Conservation (phyloP, 768 basidiomycete genomes). For the Exidia glandulosa region DNA sequence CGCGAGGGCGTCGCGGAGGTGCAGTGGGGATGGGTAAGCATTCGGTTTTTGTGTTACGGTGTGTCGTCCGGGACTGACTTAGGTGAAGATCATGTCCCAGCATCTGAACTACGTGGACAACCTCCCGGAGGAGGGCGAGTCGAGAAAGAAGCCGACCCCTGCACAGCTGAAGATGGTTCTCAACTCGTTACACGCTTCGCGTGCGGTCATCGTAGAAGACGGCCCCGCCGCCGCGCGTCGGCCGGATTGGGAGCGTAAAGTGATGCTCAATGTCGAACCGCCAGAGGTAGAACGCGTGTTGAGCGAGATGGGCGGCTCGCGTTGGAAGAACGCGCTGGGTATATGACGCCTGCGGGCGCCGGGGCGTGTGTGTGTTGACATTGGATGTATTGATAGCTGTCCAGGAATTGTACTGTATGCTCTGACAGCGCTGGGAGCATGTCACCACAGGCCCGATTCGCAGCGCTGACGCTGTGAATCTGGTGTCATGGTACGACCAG, state of each 20-base stretch:
- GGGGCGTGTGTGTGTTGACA: neutral
- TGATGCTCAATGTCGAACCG: constrained; percentile 76
- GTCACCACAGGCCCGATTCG: too few species aligned
- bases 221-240: constrained; percentile 40
- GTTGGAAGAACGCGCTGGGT: constrained; percentile 48
- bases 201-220: constrained; percentile 66
- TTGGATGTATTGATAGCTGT: neutral
- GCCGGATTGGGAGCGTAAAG: constrained; percentile 49
- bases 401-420: too few species aligned
- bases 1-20: constrained; percentile 83
- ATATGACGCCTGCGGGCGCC: constrained; percentile 2
- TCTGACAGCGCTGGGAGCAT: too few species aligned
- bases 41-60: neutral
- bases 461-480: too few species aligned
- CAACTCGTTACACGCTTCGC: constrained; percentile 65
- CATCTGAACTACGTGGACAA: constrained; percentile 59
- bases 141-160: constrained; percentile 43
- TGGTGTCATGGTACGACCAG: too few species aligned
- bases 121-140: constrained; percentile 48
- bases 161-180: constrained; percentile 60
- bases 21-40: constrained; percentile 64
- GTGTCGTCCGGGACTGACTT: neutral
- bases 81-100: constrained; percentile 55
- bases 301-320: constrained; percentile 61
- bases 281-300: constrained; percentile 78